Percentiles rank a stretch among this genome's conserved stretches.
phyloP scores from a whole-genome alignment of 2,329 filamentous ascomycete species.

The Lachnum nothofagi region DNA sequence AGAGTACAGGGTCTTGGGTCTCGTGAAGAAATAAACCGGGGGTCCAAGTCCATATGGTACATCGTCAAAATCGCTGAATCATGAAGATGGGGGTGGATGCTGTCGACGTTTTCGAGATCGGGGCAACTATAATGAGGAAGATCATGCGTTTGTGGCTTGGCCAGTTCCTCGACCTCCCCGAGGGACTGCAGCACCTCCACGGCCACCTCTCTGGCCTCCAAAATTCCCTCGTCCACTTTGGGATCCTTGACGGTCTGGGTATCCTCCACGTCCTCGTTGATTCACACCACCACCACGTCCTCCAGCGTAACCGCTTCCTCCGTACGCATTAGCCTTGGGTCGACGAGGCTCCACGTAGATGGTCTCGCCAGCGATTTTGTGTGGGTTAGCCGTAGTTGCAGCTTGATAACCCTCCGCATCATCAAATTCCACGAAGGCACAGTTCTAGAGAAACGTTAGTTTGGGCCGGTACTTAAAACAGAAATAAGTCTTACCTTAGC shows the following conservation, averaged over 20 bases:
- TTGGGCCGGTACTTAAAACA: background rate
- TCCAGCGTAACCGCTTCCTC: slow-evolving; percentile 61
- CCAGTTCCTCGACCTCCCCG: slow-evolving; percentile 55
- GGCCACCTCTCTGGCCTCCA: slow-evolving; percentile 52
- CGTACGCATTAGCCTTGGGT: slow-evolving; percentile 65
- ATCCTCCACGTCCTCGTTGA: slow-evolving; percentile 62
- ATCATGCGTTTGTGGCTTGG: slow-evolving; percentile 23
- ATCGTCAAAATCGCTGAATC: slow-evolving; percentile 15
- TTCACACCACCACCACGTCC: slow-evolving; percentile 57
- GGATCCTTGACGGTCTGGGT: slow-evolving; percentile 48
- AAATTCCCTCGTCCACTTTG: slow-evolving; percentile 28
- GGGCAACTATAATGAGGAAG: background rate
- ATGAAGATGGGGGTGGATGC: slow-evolving; percentile 3
- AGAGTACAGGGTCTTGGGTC: slow-evolving; percentile 20
- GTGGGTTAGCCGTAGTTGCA: slow-evolving; percentile 78
- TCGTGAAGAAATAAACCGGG: slow-evolving; percentile 11
- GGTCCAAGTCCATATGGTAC: slow-evolving; percentile 22
- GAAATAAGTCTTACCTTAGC: slow-evolving; percentile 61
- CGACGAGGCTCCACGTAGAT: slow-evolving; percentile 87
- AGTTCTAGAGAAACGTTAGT: slow-evolving; percentile 59
- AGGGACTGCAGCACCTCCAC: slow-evolving; percentile 56
- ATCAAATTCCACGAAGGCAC: slow-evolving; percentile 92
- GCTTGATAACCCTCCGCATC: slow-evolving; percentile 75
- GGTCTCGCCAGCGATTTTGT: slow-evolving; percentile 74
- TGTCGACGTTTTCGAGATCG: slow-evolving; percentile 13